Percentiles rank a stretch among this genome's conserved stretches.
These are phyloP conservation scores for Eimeria falciformis DNA, from an alignment of 169 alveolate species.

Conservation along the genomic window DNA sequence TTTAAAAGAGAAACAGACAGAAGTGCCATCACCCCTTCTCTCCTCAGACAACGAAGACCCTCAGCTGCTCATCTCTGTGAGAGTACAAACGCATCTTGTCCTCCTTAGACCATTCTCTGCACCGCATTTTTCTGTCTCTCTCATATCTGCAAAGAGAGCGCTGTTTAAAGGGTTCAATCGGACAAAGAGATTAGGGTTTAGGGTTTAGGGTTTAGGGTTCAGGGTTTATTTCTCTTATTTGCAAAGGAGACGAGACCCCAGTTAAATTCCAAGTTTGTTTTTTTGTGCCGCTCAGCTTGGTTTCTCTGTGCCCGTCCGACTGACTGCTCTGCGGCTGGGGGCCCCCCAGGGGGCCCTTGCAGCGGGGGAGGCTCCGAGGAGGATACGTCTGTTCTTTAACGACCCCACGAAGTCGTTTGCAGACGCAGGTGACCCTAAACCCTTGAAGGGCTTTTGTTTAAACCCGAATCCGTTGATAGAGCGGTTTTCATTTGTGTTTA, in stretches of 20 bases:
- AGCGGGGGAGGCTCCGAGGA: slow-evolving; percentile 2
- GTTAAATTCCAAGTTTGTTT: not conserved
- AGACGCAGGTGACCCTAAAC: slow-evolving; percentile 45
- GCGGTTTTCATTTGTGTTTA: not conserved
- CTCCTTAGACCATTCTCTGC: not conserved
- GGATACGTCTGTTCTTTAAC: not conserved
- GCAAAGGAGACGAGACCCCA: not conserved
- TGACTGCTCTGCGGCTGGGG: not conserved
- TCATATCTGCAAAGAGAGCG: too few species aligned
- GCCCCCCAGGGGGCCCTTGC: not conserved
- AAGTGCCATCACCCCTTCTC: not conserved
- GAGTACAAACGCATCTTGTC: not conserved
- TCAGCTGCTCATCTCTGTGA: slow-evolving; percentile 30
- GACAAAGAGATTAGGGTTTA: not conserved
- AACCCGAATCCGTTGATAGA: too few species aligned
- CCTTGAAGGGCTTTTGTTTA: too few species aligned
- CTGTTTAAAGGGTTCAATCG: too few species aligned
- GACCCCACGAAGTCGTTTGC: slow-evolving; percentile 2
- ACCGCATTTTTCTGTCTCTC: too few species aligned
- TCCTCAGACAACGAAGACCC: slow-evolving; percentile 33
- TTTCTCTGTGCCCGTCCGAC: slow-evolving; percentile 38
- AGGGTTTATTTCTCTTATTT: not conserved
- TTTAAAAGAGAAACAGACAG: not conserved
- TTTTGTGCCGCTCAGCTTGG: too few species aligned
- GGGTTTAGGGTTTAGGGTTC: not conserved